These are phyloP conservation scores for Silene vulgaris DNA, from an alignment of 179 eudicot species.

Conservation along the genomic window DNA sequence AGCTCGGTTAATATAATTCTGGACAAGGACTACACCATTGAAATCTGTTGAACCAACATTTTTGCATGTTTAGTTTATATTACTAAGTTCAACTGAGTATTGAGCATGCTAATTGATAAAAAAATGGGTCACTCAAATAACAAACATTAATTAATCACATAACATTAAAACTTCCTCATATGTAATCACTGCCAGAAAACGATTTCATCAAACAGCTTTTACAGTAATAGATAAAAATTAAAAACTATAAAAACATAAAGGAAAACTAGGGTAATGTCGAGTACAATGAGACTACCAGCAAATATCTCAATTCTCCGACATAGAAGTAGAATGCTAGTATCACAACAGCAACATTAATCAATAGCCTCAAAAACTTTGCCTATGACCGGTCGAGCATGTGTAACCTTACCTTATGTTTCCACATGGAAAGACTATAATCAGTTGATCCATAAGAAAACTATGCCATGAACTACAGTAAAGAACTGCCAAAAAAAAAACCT, in stretches of 20 bases:
- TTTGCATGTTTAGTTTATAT: conserved; percentile 16
- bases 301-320: too few species aligned
- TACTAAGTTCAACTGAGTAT: neutral
- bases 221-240: neutral
- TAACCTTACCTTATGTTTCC: too few species aligned
- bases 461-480: too few species aligned
- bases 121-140: neutral
- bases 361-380: too few species aligned
- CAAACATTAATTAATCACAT: neutral
- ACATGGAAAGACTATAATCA: too few species aligned
- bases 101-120: neutral
- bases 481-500: too few species aligned
- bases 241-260: neutral
- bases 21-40: conserved; percentile 82
- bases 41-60: conserved; percentile 53
- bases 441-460: too few species aligned
- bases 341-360: too few species aligned
- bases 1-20: conserved; percentile 63
- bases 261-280: neutral
- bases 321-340: too few species aligned
- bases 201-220: neutral
- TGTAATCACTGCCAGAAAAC: neutral
- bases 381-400: too few species aligned
- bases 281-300: neutral
- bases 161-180: neutral